Percentiles rank a stretch among this genome's conserved stretches.
Evolutionary conservation across 805 yeast species (phyloP).

Genomic region (Yueomyces sinensis): DNA sequence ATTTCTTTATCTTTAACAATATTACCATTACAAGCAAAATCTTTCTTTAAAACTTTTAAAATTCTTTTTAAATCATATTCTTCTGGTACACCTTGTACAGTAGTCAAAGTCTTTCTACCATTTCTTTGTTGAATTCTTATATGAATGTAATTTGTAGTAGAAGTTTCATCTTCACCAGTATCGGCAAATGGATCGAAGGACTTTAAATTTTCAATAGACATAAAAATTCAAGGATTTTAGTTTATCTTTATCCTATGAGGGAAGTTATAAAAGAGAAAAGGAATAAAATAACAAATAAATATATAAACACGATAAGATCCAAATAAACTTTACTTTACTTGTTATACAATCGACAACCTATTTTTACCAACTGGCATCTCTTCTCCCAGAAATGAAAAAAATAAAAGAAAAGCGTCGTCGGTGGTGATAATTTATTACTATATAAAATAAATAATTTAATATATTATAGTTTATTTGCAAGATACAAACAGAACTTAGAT

Average conservation of each 20-base stretch:
- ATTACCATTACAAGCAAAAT: constrained; percentile 97
- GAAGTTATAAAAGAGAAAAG: background rate
- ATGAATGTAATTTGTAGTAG: constrained; percentile 90
- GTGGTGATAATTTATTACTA: too few species aligned
- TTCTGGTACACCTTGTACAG: constrained; percentile 93
- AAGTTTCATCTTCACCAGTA: constrained; percentile 98
- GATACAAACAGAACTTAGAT: too few species aligned
- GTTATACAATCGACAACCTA: too few species aligned
- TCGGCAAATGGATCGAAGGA: constrained; percentile 98
- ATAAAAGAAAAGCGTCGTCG: too few species aligned
- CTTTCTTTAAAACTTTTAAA: constrained; percentile 87
- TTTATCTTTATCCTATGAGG: background rate
- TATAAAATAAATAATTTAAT: too few species aligned
- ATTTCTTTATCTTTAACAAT: constrained; percentile 91
- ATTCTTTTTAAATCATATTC: constrained; percentile 93
- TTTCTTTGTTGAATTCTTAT: constrained; percentile 99
- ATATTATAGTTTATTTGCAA: too few species aligned
- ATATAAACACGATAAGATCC: background rate
- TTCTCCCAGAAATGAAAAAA: too few species aligned
- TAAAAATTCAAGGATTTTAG: constrained; percentile 2
- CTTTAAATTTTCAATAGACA: constrained; percentile 81
- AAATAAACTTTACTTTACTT: too few species aligned
- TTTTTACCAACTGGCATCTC: too few species aligned
- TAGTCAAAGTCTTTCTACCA: constrained; percentile 96
- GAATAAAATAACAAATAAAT: too few species aligned